These are phyloP conservation scores for Neospermospora avenae DNA, from an alignment of 2,329 filamentous ascomycete genomes.

Conservation along the genomic window DNA sequence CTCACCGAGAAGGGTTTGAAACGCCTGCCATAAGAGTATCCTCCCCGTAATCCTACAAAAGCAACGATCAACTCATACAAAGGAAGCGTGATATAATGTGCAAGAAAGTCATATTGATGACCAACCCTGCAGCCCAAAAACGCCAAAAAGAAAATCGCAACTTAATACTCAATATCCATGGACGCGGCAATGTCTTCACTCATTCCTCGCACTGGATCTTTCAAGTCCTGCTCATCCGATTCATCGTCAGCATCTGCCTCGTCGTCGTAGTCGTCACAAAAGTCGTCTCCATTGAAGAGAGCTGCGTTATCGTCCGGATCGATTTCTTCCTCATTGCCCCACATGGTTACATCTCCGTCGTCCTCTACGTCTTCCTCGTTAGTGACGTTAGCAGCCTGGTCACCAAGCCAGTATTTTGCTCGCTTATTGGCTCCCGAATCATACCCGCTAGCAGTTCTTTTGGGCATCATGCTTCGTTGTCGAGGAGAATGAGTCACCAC, in stretches of 20 bases:
- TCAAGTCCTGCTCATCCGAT: constrained; percentile 40
- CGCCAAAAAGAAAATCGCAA: constrained; percentile 8
- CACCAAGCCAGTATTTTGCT: constrained; percentile 83
- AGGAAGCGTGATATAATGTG: constrained; percentile 16
- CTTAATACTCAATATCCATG: constrained; percentile 55
- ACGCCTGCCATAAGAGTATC: constrained; percentile 12
- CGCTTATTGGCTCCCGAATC: constrained; percentile 69
- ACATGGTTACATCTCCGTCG: constrained; percentile 38
- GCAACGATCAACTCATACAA: constrained; percentile 15
- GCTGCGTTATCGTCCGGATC: constrained; percentile 45
- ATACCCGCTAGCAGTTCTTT: constrained; percentile 30
- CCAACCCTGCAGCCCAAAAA: constrained; percentile 17
- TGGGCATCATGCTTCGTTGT: constrained; percentile 36
- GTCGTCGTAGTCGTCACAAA: constrained; percentile 37
- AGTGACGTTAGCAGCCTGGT: constrained; percentile 47
- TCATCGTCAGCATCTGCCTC: constrained; percentile 36
- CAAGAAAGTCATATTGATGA: constrained; percentile 1
- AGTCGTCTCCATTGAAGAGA: constrained; percentile 47
- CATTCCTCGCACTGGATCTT: constrained; percentile 50
- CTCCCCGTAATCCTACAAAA: constrained; percentile 20
- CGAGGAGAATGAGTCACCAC: constrained; percentile 64
- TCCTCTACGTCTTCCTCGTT: constrained; percentile 39
- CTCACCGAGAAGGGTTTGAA: constrained; percentile 21
- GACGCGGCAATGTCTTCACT: constrained; percentile 60
- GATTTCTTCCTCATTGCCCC: constrained; percentile 44